Evolutionary conservation across 2,329 filamentous ascomycete species (phyloP), one percentile per base, ranked within the genome.

Genomic region (Mycosphaerella arachidis): DNA sequence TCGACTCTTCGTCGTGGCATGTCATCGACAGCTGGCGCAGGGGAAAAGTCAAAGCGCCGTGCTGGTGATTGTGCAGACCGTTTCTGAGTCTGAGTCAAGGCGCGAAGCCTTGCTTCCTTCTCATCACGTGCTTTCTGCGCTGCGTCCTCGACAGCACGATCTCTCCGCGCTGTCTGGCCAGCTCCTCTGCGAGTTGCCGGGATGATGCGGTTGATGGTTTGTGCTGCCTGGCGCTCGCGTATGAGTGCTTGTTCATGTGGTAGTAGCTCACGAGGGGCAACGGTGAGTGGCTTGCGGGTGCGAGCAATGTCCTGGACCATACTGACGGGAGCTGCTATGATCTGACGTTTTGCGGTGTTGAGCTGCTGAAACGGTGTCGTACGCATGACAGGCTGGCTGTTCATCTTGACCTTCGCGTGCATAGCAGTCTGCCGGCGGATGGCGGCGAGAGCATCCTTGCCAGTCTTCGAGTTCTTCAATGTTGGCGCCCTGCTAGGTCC

Each of bases 341-440:
- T 66, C 51, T 66, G 64, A 12, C 54, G 58, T 37, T 62, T 60
- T n/a, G 54, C 62, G 16, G 56, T 53, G 45, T 53, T 55, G 46
- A 59, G 55, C 43, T 61, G 61, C 57, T 60, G 61, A 37, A 27
- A 27, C 27, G 16, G 31, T 48, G 45, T 56, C 10, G 56, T 52
- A 31, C 57, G 43, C 35, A 60, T 31, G 46, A 60, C 54, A n/a
- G 61, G 63, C 33, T 62, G 57, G 16, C 58, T 52, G 27, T 63
- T 53, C 24, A 53, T 46, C 27, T 59, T 61, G n/a, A 58, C 55
- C 40, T 54, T 63, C 30, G 63, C 56, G 18, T 60, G 62, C 9
- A 55, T 35, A 18, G 63, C 63, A 29, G 60, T 59, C 35, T 65
- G 61, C 20, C 63, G 61, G 24, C 66, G 66, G 35, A 69, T 64